phyloP scores from a whole-genome alignment of 345 rosid genomes.

The Anastatica hierochuntica region DNA sequence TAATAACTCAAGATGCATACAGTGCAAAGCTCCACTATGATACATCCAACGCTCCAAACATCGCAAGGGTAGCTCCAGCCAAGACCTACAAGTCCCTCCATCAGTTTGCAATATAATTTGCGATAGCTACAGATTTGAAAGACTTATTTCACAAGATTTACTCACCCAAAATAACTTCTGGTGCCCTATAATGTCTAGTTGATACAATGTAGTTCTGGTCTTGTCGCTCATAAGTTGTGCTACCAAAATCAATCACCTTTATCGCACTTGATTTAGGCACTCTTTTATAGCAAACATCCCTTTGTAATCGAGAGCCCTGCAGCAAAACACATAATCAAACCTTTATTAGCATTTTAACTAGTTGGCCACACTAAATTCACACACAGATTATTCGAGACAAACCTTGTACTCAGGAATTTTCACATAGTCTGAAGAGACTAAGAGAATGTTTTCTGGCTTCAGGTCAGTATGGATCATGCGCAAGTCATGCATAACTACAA shows the following conservation, averaged over 20 bases:
- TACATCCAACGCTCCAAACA: slow-evolving; percentile 88
- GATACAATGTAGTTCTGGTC: slow-evolving; percentile 78
- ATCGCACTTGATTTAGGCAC: slow-evolving; percentile 83
- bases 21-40: slow-evolving; percentile 75
- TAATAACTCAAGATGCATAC: slow-evolving; percentile 28
- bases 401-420: slow-evolving; percentile 82
- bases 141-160: background rate
- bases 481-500: slow-evolving; percentile 91
- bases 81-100: slow-evolving; percentile 34
- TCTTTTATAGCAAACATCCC: slow-evolving; percentile 48
- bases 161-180: slow-evolving; percentile 79
- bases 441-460: slow-evolving; percentile 80
- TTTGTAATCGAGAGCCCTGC: slow-evolving; percentile 49
- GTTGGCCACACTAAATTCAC: background rate
- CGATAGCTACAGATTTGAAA: background rate
- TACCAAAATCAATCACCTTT: slow-evolving; percentile 88
- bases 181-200: slow-evolving; percentile 83
- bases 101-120: background rate
- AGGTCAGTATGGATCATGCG: slow-evolving; percentile 73
- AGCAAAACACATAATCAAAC: background rate
- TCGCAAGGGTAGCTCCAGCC: slow-evolving; percentile 95
- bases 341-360: background rate
- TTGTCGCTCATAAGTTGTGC: slow-evolving; percentile 72
- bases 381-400: background rate
- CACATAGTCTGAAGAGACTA: slow-evolving; percentile 65